Evolutionary conservation across 768 basidiomycete genomes (phyloP).

Genomic region (Chalciporus chontae): DNA sequence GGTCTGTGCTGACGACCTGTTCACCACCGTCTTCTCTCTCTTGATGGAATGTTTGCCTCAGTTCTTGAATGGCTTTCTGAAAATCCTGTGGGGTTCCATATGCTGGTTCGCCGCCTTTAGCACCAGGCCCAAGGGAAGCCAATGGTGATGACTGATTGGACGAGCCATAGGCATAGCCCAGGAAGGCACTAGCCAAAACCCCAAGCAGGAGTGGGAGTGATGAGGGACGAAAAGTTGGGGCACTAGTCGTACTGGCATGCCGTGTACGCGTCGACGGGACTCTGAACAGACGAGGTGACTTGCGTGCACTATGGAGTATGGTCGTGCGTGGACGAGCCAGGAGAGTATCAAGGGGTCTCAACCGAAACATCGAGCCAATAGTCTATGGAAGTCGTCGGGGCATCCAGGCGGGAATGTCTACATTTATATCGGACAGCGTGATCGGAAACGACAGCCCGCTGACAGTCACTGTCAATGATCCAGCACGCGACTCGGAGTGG

Average conservation of each 20-base stretch:
- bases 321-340: background rate
- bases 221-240: background rate
- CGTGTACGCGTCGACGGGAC: conserved; percentile 1
- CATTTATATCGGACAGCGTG: background rate
- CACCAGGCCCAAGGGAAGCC: conserved; percentile 3
- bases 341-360: conserved; percentile 5
- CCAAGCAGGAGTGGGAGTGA: conserved; percentile 11
- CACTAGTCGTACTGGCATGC: conserved; percentile 6
- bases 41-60: conserved; percentile 36
- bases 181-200: conserved; percentile 14
- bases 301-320: background rate
- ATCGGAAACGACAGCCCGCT: no score
- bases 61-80: conserved; percentile 46
- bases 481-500: no score
- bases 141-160: conserved; percentile 5
- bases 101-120: conserved; percentile 18
- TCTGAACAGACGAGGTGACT: background rate
- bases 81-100: conserved; percentile 58
- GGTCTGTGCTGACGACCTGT: conserved; percentile 46
- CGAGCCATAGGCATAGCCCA: conserved; percentile 24
- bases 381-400: background rate
- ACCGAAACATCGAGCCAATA: conserved; percentile 11
- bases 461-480: no score
- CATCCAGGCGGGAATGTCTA: background rate
- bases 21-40: background rate